These are phyloP conservation scores for Leucosporidium creatinivorum DNA, from an alignment of 768 basidiomycete genomes.

Conservation along the genomic window DNA sequence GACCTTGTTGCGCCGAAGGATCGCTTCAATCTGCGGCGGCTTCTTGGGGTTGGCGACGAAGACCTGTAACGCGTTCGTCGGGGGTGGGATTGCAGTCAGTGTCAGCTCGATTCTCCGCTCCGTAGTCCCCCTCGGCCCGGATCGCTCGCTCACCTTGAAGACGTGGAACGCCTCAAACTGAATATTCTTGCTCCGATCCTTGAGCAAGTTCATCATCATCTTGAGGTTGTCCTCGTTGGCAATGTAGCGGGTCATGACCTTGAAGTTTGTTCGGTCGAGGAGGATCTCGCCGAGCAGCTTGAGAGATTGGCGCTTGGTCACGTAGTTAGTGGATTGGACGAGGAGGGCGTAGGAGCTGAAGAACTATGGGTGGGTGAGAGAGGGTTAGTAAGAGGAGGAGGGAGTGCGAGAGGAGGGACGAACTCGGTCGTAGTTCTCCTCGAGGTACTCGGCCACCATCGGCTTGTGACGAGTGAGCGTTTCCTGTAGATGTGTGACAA, in stretches of 20 bases:
- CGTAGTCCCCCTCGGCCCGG: too few species aligned
- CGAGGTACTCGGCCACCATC: slow-evolving; percentile 95
- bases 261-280: slow-evolving; percentile 95
- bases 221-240: slow-evolving; percentile 90
- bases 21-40: slow-evolving; percentile 84
- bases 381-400: background rate
- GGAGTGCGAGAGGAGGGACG: slow-evolving; percentile 37
- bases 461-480: slow-evolving; percentile 92
- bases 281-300: slow-evolving; percentile 97
- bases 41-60: slow-evolving; percentile 99
- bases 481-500: slow-evolving; percentile 48
- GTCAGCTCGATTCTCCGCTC: too few species aligned
- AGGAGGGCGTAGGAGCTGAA: slow-evolving; percentile 90
- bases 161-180: slow-evolving; percentile 99
- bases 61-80: too few species aligned
- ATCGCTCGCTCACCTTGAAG: slow-evolving; percentile 74
- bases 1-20: slow-evolving; percentile 87
- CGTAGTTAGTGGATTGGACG: slow-evolving; percentile 89
- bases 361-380: slow-evolving; percentile 53
- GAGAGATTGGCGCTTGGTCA: slow-evolving; percentile 98
- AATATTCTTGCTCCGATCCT: slow-evolving; percentile 98
- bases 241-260: slow-evolving; percentile 96
- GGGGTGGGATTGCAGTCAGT: too few species aligned
- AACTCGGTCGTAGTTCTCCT: slow-evolving; percentile 93
- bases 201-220: slow-evolving; percentile 99